These are phyloP conservation scores for Boletus insuetus DNA, from an alignment of 768 basidiomycete species.

Conservation along the genomic window DNA sequence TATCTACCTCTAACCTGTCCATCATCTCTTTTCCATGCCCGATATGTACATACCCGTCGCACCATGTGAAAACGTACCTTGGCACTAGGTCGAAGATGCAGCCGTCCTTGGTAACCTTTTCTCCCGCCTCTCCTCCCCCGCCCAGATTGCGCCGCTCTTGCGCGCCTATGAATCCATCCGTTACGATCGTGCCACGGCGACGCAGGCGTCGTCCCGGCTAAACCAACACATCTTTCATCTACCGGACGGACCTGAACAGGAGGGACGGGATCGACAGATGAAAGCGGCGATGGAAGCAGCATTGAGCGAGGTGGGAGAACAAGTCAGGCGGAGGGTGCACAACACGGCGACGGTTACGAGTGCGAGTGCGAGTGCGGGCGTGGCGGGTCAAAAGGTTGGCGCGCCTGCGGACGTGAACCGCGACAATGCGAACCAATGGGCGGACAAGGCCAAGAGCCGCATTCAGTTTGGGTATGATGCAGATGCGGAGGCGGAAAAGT, in stretches of 20 bases:
- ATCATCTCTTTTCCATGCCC: background rate
- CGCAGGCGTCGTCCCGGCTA: slow-evolving; percentile 46
- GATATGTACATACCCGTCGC: background rate
- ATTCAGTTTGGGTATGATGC: slow-evolving; percentile 55
- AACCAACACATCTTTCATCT: slow-evolving; percentile 58
- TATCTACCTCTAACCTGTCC: background rate
- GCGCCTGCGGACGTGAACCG: background rate
- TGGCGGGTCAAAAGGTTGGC: background rate
- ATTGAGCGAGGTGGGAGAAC: slow-evolving; percentile 23
- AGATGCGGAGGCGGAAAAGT: slow-evolving; percentile 46
- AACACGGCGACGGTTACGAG: slow-evolving; percentile 8
- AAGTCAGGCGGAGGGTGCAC: slow-evolving; percentile 5
- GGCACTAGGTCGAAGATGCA: slow-evolving; percentile 34
- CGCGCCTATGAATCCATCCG: slow-evolving; percentile 53
- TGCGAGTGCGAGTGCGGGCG: background rate
- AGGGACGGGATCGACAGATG: slow-evolving; percentile 51
- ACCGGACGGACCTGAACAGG: slow-evolving; percentile 51
- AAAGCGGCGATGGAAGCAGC: slow-evolving; percentile 43
- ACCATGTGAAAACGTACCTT: background rate
- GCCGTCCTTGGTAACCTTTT: slow-evolving; percentile 49
- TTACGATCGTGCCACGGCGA: slow-evolving; percentile 44
- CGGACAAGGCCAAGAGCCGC: slow-evolving; percentile 48
- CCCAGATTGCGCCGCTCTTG: slow-evolving; percentile 46
- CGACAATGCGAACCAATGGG: slow-evolving; percentile 55
- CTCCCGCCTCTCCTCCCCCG: slow-evolving; percentile 39